Evolutionary conservation across 2,329 filamentous ascomycete genomes (phyloP), one percentile per base, ranked within the genome.

Genomic region (Paraphaeosphaeria minitans): DNA sequence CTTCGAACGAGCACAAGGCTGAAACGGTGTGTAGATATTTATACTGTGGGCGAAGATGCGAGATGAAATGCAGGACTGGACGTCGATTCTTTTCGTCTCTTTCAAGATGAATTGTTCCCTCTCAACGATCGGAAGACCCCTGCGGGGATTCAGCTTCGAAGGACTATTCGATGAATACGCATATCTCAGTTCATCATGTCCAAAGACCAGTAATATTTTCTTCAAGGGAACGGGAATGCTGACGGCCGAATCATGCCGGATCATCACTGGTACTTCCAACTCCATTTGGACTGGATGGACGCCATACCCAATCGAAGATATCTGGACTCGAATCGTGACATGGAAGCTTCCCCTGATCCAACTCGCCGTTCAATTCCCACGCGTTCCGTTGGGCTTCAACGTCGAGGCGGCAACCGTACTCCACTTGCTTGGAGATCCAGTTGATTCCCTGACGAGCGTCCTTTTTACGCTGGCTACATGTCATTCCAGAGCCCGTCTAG

Each of bases 341-440:
- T 67, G 63, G 65, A 67, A 67, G 39, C 51, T 64, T 19, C 62
- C 63, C 8, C 45, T 67, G 8, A 56, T 66, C 24, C 65, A 67
- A 47, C 50, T 67, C 4, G 41, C 64, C 0, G 58, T 60, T 4
- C 63, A 65, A 24, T 62, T 67, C 29, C 65, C 63, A 19, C 53
- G 62, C 7, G 55, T 62, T n/a, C 63, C 65, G 21, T 47, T 67
- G n/a, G 63, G 63, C 10, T 55, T 59, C n/a, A 42, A 35, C 19
- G 60, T 66, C 4, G 65, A 67, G 19, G 53, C 56, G 13, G 55
- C 55, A 10, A 57, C 57, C 4, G 54, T 66, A 31, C 12, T 59
- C n/a, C 65, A 67, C 43, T 43, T 67, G 12, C 57, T 67, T 2
- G 65, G 65, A n/a, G 63, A 66, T 50, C 65, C 63, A 4, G 56